These are phyloP conservation scores for Globisporangium carolinianum DNA, from an alignment of 352 stramenopile genomes.

Conservation along the genomic window DNA sequence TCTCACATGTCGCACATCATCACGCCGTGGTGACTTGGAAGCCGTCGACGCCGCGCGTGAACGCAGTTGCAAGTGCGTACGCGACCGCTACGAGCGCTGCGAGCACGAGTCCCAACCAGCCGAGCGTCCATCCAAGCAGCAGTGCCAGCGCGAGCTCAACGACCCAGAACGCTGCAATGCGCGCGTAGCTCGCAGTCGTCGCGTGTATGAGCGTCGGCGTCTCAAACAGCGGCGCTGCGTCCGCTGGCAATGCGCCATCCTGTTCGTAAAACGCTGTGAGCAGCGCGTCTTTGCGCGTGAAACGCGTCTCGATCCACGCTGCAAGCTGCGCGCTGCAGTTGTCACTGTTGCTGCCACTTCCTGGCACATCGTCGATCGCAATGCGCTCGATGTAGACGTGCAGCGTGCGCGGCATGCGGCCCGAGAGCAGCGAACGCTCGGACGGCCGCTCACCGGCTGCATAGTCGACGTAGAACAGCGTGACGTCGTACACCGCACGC, in stretches of 20 bases:
- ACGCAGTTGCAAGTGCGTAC: slow-evolving; percentile 30
- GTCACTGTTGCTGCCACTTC: background rate
- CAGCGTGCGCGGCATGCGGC: slow-evolving; percentile 48
- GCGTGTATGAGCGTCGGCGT: slow-evolving; percentile 10
- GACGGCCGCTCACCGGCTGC: slow-evolving; percentile 51
- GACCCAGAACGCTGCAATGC: slow-evolving; percentile 52
- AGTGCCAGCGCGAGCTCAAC: slow-evolving; percentile 23
- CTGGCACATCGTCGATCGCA: slow-evolving; percentile 28
- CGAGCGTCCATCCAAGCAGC: slow-evolving; percentile 20
- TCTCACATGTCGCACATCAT: too few species aligned
- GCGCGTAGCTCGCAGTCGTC: slow-evolving; percentile 18
- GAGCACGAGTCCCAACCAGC: slow-evolving; percentile 20
- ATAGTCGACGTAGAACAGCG: slow-evolving; percentile 78
- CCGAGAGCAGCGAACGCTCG: slow-evolving; percentile 52
- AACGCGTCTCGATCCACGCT: slow-evolving; percentile 56
- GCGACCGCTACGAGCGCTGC: slow-evolving; percentile 16
- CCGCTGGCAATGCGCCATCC: slow-evolving; percentile 34
- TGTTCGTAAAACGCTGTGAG: slow-evolving; percentile 63
- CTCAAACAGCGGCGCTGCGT: slow-evolving; percentile 35
- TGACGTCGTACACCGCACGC: slow-evolving; percentile 73
- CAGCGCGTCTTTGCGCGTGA: slow-evolving; percentile 56
- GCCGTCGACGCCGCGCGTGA: slow-evolving; percentile 38
- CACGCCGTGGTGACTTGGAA: slow-evolving; percentile 23
- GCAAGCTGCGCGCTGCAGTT: slow-evolving; percentile 37
- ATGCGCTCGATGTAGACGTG: slow-evolving; percentile 70